Base-by-base conservation (phyloP, 106 monocot species). In the Cymbidium sinense region DNA sequence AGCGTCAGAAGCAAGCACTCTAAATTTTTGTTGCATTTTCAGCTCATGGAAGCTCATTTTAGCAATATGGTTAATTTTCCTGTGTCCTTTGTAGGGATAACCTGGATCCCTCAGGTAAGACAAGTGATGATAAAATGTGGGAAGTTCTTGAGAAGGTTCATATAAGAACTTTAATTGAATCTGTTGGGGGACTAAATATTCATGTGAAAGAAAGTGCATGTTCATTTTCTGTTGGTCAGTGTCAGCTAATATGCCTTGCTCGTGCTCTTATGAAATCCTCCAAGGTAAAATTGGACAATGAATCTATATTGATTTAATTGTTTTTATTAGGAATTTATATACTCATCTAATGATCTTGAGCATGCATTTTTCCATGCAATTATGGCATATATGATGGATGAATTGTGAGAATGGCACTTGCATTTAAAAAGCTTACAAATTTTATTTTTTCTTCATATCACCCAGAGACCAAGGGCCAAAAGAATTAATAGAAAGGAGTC, bases 231-330 rank as follows among this genome's bases (percentile, higher is more conserved):
- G 92, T 95, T 70, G 99, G 94, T 12, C 94, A 95, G 78, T 72
- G 84, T 75, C 94, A 99, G 81, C 94, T 99, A 77, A 83, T 99
- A 65, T 99, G 94, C 81, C 92, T 99, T 79, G 94, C 92, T 11
- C 90, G 99, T 55, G 94, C 99, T 52, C 83, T 95, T 50, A 78
- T 95, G 33, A 99, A 89, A 75, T 92, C 92, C 50, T 90, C 94
- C 64, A 99, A 99, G 99, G 99, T 92, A 82, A 25, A 39, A 21
- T 64, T n/a, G 52, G 34, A 61, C 35, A 50, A 35, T 79, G 58
- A 44, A 30, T 75, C 33, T 30, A 34, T 18, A 39, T 29, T 47
- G 39, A 33, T n/a, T 1, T 36, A 61, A 39, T 0, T 7, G 28
- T 50, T 75, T 13, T 75, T 2, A 50, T 51, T 55, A 25, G 54